These are phyloP conservation scores for Acanthamoeba healyi DNA, from an alignment of 208 protist species.

Conservation along the genomic window DNA sequence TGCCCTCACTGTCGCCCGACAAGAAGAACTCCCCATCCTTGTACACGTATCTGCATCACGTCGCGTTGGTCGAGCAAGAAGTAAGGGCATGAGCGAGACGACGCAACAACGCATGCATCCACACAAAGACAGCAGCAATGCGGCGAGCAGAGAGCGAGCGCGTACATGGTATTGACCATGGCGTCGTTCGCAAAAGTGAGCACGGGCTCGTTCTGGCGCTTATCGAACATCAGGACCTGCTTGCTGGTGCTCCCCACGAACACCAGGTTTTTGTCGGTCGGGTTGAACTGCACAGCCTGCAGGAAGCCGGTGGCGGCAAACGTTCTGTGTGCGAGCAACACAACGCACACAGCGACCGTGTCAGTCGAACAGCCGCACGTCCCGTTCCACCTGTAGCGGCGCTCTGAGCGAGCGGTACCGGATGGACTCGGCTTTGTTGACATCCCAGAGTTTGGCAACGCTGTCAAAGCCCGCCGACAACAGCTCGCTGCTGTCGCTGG, in stretches of 20 bases:
- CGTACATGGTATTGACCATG: slow-evolving; percentile 82
- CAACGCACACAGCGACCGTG: no score
- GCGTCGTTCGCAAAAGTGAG: slow-evolving; percentile 80
- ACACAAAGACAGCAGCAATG: background rate
- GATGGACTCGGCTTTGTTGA: slow-evolving; percentile 62
- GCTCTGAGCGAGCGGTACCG: background rate
- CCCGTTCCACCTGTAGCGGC: background rate
- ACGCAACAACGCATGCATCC: background rate
- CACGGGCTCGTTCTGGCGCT: slow-evolving; percentile 72
- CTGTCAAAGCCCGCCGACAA: slow-evolving; percentile 79
- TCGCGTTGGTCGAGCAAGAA: background rate
- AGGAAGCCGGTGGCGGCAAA: slow-evolving; percentile 1
- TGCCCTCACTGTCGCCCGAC: slow-evolving; percentile 79
- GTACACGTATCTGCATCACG: slow-evolving; percentile 73
- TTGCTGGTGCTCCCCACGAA: slow-evolving; percentile 82
- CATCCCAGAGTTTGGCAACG: slow-evolving; percentile 81
- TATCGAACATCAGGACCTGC: slow-evolving; percentile 80
- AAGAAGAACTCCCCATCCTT: slow-evolving; percentile 82
- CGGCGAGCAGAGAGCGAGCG: background rate
- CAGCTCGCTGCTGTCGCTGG: slow-evolving; percentile 79
- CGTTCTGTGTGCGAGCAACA: background rate
- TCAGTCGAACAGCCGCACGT: background rate
- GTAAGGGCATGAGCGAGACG: background rate
- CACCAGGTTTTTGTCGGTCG: slow-evolving; percentile 81
- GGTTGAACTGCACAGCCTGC: slow-evolving; percentile 25